phyloP scores from a whole-genome alignment of 2,329 filamentous ascomycete species.

The Cladosporium halotolerans region DNA sequence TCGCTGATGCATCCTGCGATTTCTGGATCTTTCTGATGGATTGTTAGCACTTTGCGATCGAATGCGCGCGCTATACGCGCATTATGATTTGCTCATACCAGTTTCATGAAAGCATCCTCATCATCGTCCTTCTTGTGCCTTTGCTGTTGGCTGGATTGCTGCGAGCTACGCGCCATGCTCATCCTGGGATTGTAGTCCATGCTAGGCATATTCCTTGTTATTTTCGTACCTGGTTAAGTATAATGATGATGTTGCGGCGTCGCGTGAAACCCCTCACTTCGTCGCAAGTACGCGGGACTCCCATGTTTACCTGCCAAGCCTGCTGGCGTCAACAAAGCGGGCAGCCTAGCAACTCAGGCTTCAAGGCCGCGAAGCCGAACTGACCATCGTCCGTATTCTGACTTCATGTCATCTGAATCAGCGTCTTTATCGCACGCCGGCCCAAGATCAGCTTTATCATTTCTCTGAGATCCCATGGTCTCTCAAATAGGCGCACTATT shows the following conservation, averaged over 20 bases:
- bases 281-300: not conserved
- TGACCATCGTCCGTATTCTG: not conserved
- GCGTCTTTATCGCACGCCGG: too few relatives aligned
- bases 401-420: too few relatives aligned
- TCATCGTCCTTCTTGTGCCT: slow-evolving; percentile 38
- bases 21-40: slow-evolving; percentile 58
- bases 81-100: slow-evolving; percentile 33
- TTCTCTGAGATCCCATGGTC: too few relatives aligned
- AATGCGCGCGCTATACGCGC: not conserved
- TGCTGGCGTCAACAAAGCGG: not conserved
- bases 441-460: too few relatives aligned
- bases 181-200: slow-evolving; percentile 48
- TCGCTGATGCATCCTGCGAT: slow-evolving; percentile 97
- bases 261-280: too few relatives aligned
- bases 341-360: not conserved
- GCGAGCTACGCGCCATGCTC: slow-evolving; percentile 42
- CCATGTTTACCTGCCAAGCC: not conserved
- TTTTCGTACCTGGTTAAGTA: too few relatives aligned
- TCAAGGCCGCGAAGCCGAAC: not conserved
- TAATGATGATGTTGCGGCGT: too few relatives aligned
- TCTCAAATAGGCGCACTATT: too few relatives aligned
- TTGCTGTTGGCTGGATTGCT: slow-evolving; percentile 31
- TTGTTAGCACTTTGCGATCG: slow-evolving; percentile 10
- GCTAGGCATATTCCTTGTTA: slow-evolving; percentile 21
- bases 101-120: slow-evolving; percentile 45